Evolutionary conservation across 1,284 basidiomycete genomes (phyloP).

Genomic region (Ceratobasidium sp.): DNA sequence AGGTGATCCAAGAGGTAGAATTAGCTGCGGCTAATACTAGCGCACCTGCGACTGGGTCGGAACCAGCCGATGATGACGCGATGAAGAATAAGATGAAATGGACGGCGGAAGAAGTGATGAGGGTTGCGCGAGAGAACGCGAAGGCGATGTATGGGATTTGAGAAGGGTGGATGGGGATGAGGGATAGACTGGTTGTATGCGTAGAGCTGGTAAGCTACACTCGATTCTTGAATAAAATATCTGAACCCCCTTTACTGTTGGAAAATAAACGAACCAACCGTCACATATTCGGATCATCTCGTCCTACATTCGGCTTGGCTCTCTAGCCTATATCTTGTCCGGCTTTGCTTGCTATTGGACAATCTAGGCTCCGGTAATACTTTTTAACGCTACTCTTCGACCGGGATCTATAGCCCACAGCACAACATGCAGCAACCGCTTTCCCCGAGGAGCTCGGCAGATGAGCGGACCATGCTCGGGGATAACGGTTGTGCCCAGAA

Average conservation of each 20-base stretch:
- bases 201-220: slow-evolving; percentile 4
- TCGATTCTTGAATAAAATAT: background rate
- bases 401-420: background rate
- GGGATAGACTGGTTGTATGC: background rate
- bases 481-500: background rate
- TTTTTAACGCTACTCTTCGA: background rate
- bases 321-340: too few species aligned
- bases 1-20: slow-evolving; percentile 23
- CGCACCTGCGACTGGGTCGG: slow-evolving; percentile 54
- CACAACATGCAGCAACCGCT: background rate
- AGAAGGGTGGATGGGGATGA: background rate
- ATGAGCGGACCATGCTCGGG: slow-evolving; percentile 20
- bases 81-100: slow-evolving; percentile 56
- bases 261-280: too few species aligned
- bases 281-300: background rate
- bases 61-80: slow-evolving; percentile 49
- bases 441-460: background rate
- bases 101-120: slow-evolving; percentile 71
- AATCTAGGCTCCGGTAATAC: too few species aligned
- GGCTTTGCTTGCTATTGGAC: too few species aligned
- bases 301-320: background rate
- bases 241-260: background rate
- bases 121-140: slow-evolving; percentile 75
- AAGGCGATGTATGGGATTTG: slow-evolving; percentile 71
- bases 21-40: background rate